Evolutionary conservation across 495 filamentous ascomycete genomes (phyloP).

Genomic region (Penicillium cinerascens): DNA sequence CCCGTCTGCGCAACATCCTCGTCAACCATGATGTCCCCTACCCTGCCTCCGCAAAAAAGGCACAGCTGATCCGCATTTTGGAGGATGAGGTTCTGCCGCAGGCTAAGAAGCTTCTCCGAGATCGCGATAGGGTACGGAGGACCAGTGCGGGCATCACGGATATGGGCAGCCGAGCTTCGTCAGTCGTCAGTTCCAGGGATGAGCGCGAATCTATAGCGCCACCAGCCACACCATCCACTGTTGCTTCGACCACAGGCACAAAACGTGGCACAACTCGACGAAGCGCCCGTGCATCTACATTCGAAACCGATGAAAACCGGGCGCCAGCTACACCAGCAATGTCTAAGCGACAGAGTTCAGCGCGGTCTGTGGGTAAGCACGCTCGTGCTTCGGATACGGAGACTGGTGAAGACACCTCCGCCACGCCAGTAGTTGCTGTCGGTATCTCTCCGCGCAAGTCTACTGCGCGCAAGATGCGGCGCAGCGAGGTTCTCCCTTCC

Average conservation of each 20-base stretch:
- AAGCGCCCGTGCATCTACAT: slow-evolving; percentile 36
- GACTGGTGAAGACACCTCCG: slow-evolving; percentile 33
- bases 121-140: slow-evolving; percentile 70
- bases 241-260: slow-evolving; percentile 42
- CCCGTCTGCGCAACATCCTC: slow-evolving; percentile 82
- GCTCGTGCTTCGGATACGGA: slow-evolving; percentile 52
- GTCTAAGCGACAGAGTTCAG: slow-evolving; percentile 28
- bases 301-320: slow-evolving; percentile 32
- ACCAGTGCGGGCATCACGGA: slow-evolving; percentile 84
- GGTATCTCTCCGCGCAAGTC: slow-evolving; percentile 38
- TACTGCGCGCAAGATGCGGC: slow-evolving; percentile 48
- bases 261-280: slow-evolving; percentile 37
- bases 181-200: slow-evolving; percentile 43
- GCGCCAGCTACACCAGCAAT: slow-evolving; percentile 31
- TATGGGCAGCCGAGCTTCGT: slow-evolving; percentile 56
- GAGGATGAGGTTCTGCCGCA: slow-evolving; percentile 74
- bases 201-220: slow-evolving; percentile 44
- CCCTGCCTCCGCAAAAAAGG: slow-evolving; percentile 82
- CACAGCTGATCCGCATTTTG: slow-evolving; percentile 79
- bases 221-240: slow-evolving; percentile 44
- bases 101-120: slow-evolving; percentile 68
- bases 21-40: slow-evolving; percentile 82
- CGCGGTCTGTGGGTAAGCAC: slow-evolving; percentile 50
- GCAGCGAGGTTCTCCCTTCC: slow-evolving; percentile 52
- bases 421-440: slow-evolving; percentile 32